Percentiles rank a stretch among this genome's conserved stretches.
These are phyloP conservation scores for Ustilago nuda DNA, from an alignment of 1,284 basidiomycete genomes.

Conservation along the genomic window DNA sequence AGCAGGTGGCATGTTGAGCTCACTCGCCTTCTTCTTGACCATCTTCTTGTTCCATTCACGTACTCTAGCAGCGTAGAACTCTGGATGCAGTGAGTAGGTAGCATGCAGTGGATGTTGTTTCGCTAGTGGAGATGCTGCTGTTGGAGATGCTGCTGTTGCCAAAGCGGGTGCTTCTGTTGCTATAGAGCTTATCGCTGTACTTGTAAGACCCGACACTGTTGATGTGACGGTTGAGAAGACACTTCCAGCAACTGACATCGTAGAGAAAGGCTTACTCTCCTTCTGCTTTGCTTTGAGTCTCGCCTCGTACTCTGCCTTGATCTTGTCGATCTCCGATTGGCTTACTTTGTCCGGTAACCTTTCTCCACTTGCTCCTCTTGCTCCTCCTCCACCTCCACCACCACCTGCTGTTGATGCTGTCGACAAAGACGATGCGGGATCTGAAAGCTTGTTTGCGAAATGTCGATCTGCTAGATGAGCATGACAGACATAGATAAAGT, in stretches of 20 bases:
- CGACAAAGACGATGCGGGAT: constrained; percentile 16
- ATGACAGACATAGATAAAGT: constrained; percentile 62
- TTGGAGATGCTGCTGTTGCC: constrained; percentile 7
- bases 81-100: constrained; percentile 57
- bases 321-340: constrained; percentile 54
- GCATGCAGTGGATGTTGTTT: constrained; percentile 40
- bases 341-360: constrained; percentile 49
- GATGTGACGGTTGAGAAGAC: constrained; percentile 47
- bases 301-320: constrained; percentile 54
- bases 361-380: constrained; percentile 4
- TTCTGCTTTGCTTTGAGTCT: constrained; percentile 38
- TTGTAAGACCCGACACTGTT: constrained; percentile 35
- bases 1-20: constrained; percentile 55
- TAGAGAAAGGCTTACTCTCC: constrained; percentile 28
- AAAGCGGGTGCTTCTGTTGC: constrained; percentile 10
- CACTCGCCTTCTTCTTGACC: constrained; percentile 42
- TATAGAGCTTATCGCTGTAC: constrained; percentile 26
- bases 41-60: constrained; percentile 49
- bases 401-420: background rate
- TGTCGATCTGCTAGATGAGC: constrained; percentile 56
- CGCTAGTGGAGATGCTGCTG: constrained; percentile 12
- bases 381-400: too few species aligned
- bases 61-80: constrained; percentile 55
- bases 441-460: constrained; percentile 50
- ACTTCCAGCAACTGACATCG: constrained; percentile 34